Evolutionary conservation across 345 rosid species (phyloP).

Genomic region (Pugionium dolabratum): DNA sequence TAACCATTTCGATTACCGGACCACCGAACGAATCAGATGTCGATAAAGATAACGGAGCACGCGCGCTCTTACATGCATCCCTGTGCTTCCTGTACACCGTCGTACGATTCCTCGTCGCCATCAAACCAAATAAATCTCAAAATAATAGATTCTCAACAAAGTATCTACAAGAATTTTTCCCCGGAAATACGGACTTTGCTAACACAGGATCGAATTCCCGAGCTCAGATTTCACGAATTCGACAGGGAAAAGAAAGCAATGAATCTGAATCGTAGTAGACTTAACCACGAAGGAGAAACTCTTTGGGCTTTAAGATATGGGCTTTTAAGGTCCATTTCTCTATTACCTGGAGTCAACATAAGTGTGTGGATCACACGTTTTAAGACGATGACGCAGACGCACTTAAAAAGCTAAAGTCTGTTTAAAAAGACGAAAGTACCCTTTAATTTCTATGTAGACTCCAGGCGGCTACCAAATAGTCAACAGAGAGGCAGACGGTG

Average conservation of each 20-base stretch:
- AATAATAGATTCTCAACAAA: background rate
- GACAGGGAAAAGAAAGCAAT: constrained; percentile 1
- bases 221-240: constrained; percentile 23
- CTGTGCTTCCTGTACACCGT: constrained; percentile 52
- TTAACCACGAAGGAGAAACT: background rate
- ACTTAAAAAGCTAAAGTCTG: background rate
- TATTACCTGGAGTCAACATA: background rate
- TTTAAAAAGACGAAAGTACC: constrained; percentile 4
- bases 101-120: constrained; percentile 68
- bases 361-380: constrained; percentile 33
- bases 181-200: background rate
- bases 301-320: constrained; percentile 2
- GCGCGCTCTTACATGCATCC: constrained; percentile 67
- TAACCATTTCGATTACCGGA: constrained; percentile 65
- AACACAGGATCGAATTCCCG: background rate
- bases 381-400: constrained; percentile 19
- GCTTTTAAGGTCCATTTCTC: background rate
- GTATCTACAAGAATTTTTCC: background rate
- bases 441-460: background rate
- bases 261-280: constrained; percentile 35
- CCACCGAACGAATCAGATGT: constrained; percentile 50
- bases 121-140: constrained; percentile 9
- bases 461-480: constrained; percentile 8
- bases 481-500: background rate
- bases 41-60: constrained; percentile 51